Evolutionary conservation across 345 rosid genomes (phyloP), one percentile per base, ranked within the genome.

Genomic region (Arabis alpina): DNA sequence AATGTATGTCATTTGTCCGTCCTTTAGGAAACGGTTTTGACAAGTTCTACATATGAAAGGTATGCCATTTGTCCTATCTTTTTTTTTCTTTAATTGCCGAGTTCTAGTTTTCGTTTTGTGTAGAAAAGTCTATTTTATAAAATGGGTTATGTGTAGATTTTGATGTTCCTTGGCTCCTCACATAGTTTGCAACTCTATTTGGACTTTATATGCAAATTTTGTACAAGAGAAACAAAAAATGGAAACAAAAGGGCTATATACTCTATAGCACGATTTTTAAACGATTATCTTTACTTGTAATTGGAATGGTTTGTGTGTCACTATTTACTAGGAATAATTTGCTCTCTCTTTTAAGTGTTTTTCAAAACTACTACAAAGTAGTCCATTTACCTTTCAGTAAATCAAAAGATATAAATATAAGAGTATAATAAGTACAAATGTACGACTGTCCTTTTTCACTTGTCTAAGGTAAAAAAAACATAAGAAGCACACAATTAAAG

Each of bases 401-500:
- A 36, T 8, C 40, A 10, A n/a, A 13, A 32, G 67, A 10, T 28
- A 32, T 12, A 50, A 41, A 61, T 42, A 70, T 43, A 41, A 52
- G 4, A 28, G 32, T 19, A 19, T 19, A 19, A 19, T 19, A 19
- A 19, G 23, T 19, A 19, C 23, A 19, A 19, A 1, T 19, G 67
- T 41, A 60, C 59, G 49, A 50, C n/a, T 10, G 43, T 41, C 36
- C 34, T 23, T 60, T 61, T 70, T 61, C 75, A 61, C 68, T 42
- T 70, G 60, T 70, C 19, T 40, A 60, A 70, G 75, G 67, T 61
- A 52, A 70, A 32, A 32, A 27, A 27, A 3, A 19, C 23, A 19
- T 27, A 27, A 27, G 39, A 39, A 12, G 66, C 37, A 57, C 65
- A 47, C 1, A 24, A 37, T 57, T 57, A 49, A 69, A 47, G 73